Percentiles rank a stretch among this genome's conserved stretches.
phyloP scores from a whole-genome alignment of 2,329 filamentous ascomycete genomes.

The Aspergillus ruber region DNA sequence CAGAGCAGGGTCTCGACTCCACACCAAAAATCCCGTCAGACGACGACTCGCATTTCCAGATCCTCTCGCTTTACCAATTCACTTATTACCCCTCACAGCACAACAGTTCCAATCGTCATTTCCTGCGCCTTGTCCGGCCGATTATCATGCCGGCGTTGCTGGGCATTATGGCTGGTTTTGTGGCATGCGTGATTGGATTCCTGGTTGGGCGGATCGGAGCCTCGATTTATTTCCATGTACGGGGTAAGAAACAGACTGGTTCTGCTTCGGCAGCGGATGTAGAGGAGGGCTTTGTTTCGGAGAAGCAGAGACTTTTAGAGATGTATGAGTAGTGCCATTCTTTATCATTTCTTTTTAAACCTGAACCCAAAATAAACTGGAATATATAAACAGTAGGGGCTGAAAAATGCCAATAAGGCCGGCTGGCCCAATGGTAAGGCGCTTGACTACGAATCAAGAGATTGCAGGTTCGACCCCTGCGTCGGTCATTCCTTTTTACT shows the following conservation, averaged over 20 bases:
- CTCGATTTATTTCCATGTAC: slow-evolving; percentile 8
- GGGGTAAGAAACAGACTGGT: background rate
- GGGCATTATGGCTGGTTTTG: slow-evolving; percentile 30
- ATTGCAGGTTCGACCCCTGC: slow-evolving; percentile 44
- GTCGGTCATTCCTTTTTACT: slow-evolving; percentile 27
- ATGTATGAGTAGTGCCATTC: background rate
- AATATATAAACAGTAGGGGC: too few species aligned
- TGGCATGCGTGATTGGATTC: slow-evolving; percentile 34
- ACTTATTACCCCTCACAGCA: slow-evolving; percentile 17
- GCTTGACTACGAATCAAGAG: slow-evolving; percentile 49
- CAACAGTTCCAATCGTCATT: slow-evolving; percentile 13
- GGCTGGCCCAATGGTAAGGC: slow-evolving; percentile 46
- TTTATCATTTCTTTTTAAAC: background rate
- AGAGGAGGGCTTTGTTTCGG: slow-evolving; percentile 9
- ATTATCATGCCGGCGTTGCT: slow-evolving; percentile 35
- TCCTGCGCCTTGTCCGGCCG: slow-evolving; percentile 26
- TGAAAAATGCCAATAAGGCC: slow-evolving; percentile 7
- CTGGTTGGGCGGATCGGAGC: slow-evolving; percentile 22
- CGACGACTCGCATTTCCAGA: background rate
- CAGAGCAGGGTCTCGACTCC: background rate
- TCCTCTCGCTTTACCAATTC: slow-evolving; percentile 6
- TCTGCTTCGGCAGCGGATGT: background rate
- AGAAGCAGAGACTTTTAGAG: slow-evolving; percentile 12
- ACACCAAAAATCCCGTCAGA: background rate
- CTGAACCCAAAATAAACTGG: too few species aligned